Evolutionary conservation across 176 grass and related monocot species (phyloP), one percentile per base, ranked within the genome.

Genomic region (Chrysopogon serrulatus): DNA sequence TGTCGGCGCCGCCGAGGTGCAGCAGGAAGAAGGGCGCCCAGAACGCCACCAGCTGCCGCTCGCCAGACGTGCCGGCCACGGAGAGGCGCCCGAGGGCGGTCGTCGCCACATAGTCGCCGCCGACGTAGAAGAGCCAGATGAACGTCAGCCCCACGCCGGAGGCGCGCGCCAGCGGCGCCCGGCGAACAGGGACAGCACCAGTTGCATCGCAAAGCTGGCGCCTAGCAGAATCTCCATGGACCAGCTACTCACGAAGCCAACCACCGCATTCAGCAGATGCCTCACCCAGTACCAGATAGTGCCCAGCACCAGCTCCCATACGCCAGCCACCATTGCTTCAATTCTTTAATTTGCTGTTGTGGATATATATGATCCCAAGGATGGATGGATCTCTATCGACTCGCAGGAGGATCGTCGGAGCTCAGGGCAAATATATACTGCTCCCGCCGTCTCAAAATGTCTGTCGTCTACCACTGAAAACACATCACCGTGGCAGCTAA

Each of bases 1-100:
- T 83, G 27, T 90, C 84, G 0, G 53, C 79, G 15, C 88, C 88
- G 5, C 88, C 88, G 40, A 90, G 88, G 35, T 91, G 89, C 0
- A 91, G 43, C 18, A 91, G 65, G 64, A 91, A 75, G n/a, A n/a
- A n/a, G n/a, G n/a, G n/a, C n/a, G n/a, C n/a, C n/a, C n/a, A n/a
- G n/a, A n/a, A n/a, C n/a, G 74, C 87, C 87, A 0, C 16, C 2
- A 83, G 73, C 28, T 47, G 32, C 36, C 28, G 23, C 13, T 78
- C 56, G 1, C 23, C 14, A 1, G 69, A 21, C 1, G 13, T 11
- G 42, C 14, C 18, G 17, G 14, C 23, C 30, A 23, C 16, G 28
- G 80, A 74, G 21, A 91, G 80, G 62, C 56, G 54, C 10, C 89
- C 89, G 8, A 91, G 80, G 3, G 80, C 85, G 16, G 62, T 63